phyloP scores from a whole-genome alignment of 2,329 filamentous ascomycete species.

The Ilyonectria robusta region DNA sequence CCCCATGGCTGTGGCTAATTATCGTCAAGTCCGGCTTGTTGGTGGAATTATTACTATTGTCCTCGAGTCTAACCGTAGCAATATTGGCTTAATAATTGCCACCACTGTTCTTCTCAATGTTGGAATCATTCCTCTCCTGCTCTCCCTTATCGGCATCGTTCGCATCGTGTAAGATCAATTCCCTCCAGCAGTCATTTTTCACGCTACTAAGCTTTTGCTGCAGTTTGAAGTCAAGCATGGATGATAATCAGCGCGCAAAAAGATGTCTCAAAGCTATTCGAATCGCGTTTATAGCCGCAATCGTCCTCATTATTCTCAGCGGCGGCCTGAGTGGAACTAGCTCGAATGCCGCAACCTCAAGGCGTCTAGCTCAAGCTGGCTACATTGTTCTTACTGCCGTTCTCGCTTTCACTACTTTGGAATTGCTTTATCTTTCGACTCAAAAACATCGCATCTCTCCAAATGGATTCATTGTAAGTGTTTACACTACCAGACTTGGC shows the following conservation, averaged over 20 bases:
- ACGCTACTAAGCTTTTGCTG: not conserved
- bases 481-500: not conserved
- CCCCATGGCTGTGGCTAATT: not conserved
- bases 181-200: not conserved
- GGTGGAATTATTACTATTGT: slow-evolving; percentile 48
- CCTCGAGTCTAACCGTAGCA: slow-evolving; percentile 34
- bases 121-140: slow-evolving; percentile 47
- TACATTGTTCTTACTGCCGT: slow-evolving; percentile 3
- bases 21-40: slow-evolving; percentile 44
- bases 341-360: not conserved
- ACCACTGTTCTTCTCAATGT: slow-evolving; percentile 49
- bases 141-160: slow-evolving; percentile 45
- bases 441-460: slow-evolving; percentile 1
- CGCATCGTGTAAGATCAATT: slow-evolving; percentile 43
- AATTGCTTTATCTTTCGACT: slow-evolving; percentile 12
- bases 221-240: slow-evolving; percentile 5
- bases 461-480: slow-evolving; percentile 10
- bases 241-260: slow-evolving; percentile 3
- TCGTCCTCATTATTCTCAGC: slow-evolving; percentile 5
- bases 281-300: slow-evolving; percentile 6
- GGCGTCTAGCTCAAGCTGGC: slow-evolving; percentile 3
- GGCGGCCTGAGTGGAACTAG: not conserved
- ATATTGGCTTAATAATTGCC: slow-evolving; percentile 44
- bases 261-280: not conserved
- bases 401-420: not conserved